These are phyloP conservation scores for Triticum urartu DNA, from an alignment of 176 grass and related monocot species.

Conservation along the genomic window DNA sequence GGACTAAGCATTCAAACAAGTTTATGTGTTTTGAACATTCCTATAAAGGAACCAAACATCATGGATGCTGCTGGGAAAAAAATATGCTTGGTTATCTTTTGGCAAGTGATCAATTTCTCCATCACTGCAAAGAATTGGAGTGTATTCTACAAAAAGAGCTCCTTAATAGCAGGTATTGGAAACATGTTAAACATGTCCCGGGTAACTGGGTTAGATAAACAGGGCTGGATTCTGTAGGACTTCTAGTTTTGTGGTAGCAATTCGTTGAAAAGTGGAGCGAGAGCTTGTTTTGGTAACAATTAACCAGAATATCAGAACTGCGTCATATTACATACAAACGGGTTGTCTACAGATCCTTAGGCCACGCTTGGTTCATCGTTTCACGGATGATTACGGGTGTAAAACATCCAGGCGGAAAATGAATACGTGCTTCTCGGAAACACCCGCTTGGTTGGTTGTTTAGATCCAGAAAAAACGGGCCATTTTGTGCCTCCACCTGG, in stretches of 20 bases:
- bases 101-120: neutral
- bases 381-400: too few relatives aligned
- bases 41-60: neutral
- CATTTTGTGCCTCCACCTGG: too few relatives aligned
- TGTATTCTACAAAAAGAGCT: slow-evolving; percentile 21
- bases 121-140: neutral
- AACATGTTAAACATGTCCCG: neutral
- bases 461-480: too few relatives aligned
- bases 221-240: neutral
- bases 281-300: slow-evolving; percentile 7
- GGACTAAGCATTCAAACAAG: slow-evolving; percentile 8
- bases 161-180: slow-evolving; percentile 8
- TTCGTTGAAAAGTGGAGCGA: neutral
- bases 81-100: neutral
- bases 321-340: neutral
- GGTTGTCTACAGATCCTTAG: neutral
- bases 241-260: neutral
- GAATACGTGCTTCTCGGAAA: too few relatives aligned
- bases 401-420: too few relatives aligned
- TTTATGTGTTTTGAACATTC: neutral
- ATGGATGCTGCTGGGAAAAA: neutral
- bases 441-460: too few relatives aligned
- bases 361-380: too few relatives aligned
- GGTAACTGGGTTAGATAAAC: neutral
- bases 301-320: slow-evolving; percentile 10